Evolutionary conservation across 371 early-diverging fungal species (phyloP), one percentile per base, ranked within the genome.

Genomic region (Coemansia sp.): DNA sequence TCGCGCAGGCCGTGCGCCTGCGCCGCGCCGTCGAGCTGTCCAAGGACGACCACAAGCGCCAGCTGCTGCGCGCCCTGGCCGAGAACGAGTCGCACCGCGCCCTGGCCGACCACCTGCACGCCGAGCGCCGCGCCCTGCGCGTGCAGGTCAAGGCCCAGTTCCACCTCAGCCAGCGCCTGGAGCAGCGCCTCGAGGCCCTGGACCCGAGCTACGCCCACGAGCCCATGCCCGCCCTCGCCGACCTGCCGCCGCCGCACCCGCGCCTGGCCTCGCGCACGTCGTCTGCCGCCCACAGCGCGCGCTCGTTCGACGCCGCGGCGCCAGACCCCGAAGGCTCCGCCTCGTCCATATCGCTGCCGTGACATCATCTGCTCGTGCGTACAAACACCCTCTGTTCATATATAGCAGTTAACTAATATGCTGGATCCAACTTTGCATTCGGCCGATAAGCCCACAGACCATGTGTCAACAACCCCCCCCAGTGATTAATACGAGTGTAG

Each of bases 21-120:
- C 57, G 64, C 12, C 54, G 45, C 45, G 74, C 74, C 1, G 50
- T 65, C 9, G 74, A 74, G 57, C 50, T 74, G 65, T 64, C 74
- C 20, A 74, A 74, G 56, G 74, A 74, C 47, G 74, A 74, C 56
- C 69, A 74, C 55, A 74, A 74, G 57, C 61, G 65, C 5, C 69
- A 65, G 45, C 59, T 74, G 34, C 40, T 62, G 2, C 61, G 59
- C 38, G 57, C 74, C 8, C 41, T 74, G 57, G 45, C 39, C 7
- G 74, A 74, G 49, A 62, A 38, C 35, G 69, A 74, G 31, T 38
- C 52, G 14, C 69, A 74, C 55, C 61, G 69, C 12, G 42, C 59
- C 30, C 55, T 68, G 20, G 59, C 62, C 10, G 59, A 45, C 8
- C 74, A 74, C 26, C 30, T 74, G 35, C 69, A 65, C 49, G 69